Base-by-base conservation (phyloP, 2,329 filamentous ascomycete species). In the Colletotrichum sansevieriae region DNA sequence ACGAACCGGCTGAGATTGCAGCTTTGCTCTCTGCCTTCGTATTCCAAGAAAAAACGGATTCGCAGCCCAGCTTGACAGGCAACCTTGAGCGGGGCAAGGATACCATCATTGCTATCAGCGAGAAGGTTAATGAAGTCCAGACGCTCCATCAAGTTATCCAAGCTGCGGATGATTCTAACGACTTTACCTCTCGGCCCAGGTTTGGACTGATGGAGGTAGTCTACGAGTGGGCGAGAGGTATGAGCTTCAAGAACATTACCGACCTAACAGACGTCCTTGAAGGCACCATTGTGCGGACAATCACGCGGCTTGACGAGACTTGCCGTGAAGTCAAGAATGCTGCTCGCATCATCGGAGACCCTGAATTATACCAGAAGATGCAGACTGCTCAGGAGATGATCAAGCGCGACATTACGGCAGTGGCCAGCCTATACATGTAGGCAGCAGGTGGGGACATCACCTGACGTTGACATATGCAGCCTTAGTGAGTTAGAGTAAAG, bases 161-260 rank as follows among this genome's bases (percentile, higher is more conserved):
- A 67, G 93, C 92, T 0, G 87, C 91, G 1, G 95, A 98, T 63
- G 95, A 98, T 77, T 92, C 91, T 66, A 97, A 97, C 75, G 95
- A 98, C 79, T 98, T 98, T 76, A 92, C 93, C 41, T 94, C 90
- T 68, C 87, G 91, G 63, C 94, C 95, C 2, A 88, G 95, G 10
- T 99, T 99, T 77, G 96, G 95, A 1, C 87, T 99, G 64, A 94
- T 97, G 78, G 96, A 99, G 80, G 96, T 99, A 0, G 97, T 99
- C 39, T 98, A 98, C 78, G 96, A 99, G 80, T 99, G 96, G 96
- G 96, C 96, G 10, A 86, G 94, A 57, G 96, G 96, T 29, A 98
- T 98, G 94, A 95, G 93, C 60, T 99, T 99, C 85, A 97, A 97
- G 81, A 95, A 96, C 72, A 99, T 99, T 73, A 98, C 95, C 0